Base-by-base conservation (phyloP, 106 monocot species). In the Xerophyta viscosa region DNA sequence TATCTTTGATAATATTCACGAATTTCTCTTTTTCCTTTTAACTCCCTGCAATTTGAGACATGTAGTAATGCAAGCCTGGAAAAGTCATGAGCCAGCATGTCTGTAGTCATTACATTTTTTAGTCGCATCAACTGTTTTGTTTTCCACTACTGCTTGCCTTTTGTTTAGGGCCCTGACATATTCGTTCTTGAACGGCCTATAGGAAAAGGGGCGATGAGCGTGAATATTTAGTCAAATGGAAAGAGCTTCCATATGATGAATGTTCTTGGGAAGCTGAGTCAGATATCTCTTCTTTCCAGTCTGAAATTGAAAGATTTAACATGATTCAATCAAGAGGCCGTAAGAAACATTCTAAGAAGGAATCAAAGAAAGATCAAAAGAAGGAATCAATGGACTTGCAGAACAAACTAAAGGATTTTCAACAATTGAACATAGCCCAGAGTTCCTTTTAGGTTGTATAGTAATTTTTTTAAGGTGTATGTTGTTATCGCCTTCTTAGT, bases 221-320 rank as follows among this genome's bases (percentile, higher is more conserved):
- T 18, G 76, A 86, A 31, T 98, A 90, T 74, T 72, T 77, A 36
- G 82, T 98, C n/a, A 98, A 98, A 77, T 98, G 98, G 98, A 98
- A 86, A 58, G 98, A 98, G 27, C 86, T 98, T 68, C 60, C 73
- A 1, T 89, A 98, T 46, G 98, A 98, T 69, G 81, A 98, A 64
- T 90, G 86, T 50, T 86, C 79, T 14, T 98, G 98, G 98, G 98
- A 98, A 63, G 39, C 45, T 31, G 71, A 71, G 54, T 79, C 85
- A 2, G 90, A 98, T 43, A 90, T 98, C 64, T 86, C 82, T 63
- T 61, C 66, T 13, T 98, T 98, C 41, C 78, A 77, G 60, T 66
- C 74, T 82, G 76, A 98, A 52, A 90, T 98, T 44, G 90, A 90
- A 57, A 82, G 68, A 54, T 98, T 63, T 54, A 70, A 71, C 7